A percentile compares a stretch with the other conserved stretches of the same genome.
Conservation (phyloP, 2,329 filamentous ascomycete genomes). For the Ascocoryne sarcoides region DNA sequence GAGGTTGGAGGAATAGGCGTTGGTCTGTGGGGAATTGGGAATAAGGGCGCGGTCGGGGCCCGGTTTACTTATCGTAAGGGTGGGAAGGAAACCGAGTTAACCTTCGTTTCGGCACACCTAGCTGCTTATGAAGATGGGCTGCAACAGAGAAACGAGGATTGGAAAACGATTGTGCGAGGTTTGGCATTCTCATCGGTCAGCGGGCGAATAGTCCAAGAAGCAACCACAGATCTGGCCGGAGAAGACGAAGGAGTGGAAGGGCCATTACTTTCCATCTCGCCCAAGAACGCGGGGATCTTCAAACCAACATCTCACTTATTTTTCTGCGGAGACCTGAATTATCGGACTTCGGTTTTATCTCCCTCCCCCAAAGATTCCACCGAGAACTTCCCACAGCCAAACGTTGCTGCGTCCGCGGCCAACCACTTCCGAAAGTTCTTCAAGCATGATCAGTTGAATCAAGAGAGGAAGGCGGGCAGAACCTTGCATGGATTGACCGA, state of each 20-base stretch:
- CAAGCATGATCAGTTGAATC: conserved; percentile 66
- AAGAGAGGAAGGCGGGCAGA: conserved; percentile 58
- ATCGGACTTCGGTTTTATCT: conserved; percentile 64
- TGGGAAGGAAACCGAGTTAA: conserved; percentile 51
- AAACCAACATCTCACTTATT: conserved; percentile 70
- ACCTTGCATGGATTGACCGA: conserved; percentile 75
- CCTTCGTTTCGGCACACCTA: conserved; percentile 81
- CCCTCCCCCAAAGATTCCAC: conserved; percentile 49
- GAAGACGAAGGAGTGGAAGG: conserved; percentile 19
- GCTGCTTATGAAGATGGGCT: conserved; percentile 79
- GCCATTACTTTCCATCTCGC: conserved; percentile 31
- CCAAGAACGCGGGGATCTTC: conserved; percentile 45
- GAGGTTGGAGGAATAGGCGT: conserved; percentile 77
- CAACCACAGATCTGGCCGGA: not conserved
- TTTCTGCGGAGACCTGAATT: conserved; percentile 88
- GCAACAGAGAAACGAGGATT: conserved; percentile 73
- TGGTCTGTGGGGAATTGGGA: conserved; percentile 81
- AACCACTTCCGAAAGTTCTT: conserved; percentile 61
- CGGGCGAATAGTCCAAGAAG: not conserved
- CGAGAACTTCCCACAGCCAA: conserved; percentile 52
- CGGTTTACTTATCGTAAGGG: conserved; percentile 50
- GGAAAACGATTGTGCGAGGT: conserved; percentile 72
- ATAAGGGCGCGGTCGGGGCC: conserved; percentile 85
- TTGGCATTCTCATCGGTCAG: conserved; percentile 68
- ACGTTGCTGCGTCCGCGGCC: conserved; percentile 40